Base-by-base conservation (phyloP, 768 basidiomycete genomes). In the Psilocybe cubensis region DNA sequence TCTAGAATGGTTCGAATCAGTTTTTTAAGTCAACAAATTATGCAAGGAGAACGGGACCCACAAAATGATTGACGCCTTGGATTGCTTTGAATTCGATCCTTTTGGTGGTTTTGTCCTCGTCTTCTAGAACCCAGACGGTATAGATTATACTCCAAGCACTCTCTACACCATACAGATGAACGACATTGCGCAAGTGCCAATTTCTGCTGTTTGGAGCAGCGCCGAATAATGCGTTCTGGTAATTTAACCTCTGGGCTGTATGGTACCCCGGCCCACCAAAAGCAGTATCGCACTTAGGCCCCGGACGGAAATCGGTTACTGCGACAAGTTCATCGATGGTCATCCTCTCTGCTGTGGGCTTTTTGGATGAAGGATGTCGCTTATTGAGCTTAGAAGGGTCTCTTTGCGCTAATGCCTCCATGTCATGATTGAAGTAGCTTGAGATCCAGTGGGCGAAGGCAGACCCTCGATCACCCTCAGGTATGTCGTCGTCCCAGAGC, bases 11-110 rank as follows among this genome's bases (percentile, higher is more conserved):
- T 21, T 18, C 7, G 7, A 2, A n/a, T 4, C 17, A 42, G 23
- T 4, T 8, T 3, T 8, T 27, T 24, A 23, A 20, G 23, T 1
- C n/a, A 4, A 4, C 18, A 5, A 14, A 18, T 33, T 18, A n/a
- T n/a, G n/a, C n/a, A n/a, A n/a, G 29, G 21, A 31, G 24, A 40
- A 21, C 0, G 46, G 24, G 18, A 52, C 47, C 5, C 21, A 57
- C 55, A 11, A 57, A 49, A 33, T 57, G 55, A 33, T 57, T 57
- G n/a, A 28, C 55, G n/a, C 55, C 55, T 24, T 50, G 20, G 23
- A 50, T 31, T 12, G 27, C 11, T 24, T 21, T 43, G 21, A 42
- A 49, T 4, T 20, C 21, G 17, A 57, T 31, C 3, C 18, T 7
- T 23, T 17, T 8, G 20, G 29, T 28, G 6, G 18, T 24, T 29